Evolutionary conservation across 2,329 filamentous ascomycete genomes (phyloP).

Genomic region (Sporothrix pseudoabietina): DNA sequence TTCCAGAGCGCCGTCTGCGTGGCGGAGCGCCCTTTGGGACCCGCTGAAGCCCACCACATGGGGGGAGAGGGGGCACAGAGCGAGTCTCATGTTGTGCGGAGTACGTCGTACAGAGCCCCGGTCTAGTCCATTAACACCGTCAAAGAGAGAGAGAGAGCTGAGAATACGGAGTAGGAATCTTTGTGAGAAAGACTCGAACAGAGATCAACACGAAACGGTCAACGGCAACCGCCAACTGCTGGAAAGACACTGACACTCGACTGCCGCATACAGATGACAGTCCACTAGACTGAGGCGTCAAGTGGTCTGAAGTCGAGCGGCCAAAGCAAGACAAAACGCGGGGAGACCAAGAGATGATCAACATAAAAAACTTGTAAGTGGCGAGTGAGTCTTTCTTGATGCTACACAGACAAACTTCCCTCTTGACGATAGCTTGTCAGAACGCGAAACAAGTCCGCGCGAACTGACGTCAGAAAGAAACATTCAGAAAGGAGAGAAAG

Average conservation of each 20-base stretch:
- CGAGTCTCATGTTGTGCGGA: neutral
- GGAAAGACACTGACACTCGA: neutral
- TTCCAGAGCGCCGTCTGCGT: slow-evolving; percentile 3
- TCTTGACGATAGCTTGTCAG: neutral
- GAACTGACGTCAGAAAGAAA: neutral
- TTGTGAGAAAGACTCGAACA: neutral
- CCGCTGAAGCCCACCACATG: slow-evolving; percentile 8
- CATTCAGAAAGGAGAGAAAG: slow-evolving; percentile 3
- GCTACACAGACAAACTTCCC: neutral
- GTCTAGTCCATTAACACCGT: neutral
- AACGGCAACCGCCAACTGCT: neutral
- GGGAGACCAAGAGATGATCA: neutral
- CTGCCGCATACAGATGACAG: neutral
- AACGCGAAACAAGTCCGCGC: neutral
- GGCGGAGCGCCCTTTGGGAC: slow-evolving; percentile 19
- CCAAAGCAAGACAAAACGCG: slow-evolving; percentile 8
- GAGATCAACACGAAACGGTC: neutral
- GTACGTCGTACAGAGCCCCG: neutral
- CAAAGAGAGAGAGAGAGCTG: neutral
- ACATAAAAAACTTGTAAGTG: neutral
- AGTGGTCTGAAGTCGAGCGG: neutral
- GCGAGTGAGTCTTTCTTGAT: too few relatives aligned
- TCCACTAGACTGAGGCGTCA: neutral
- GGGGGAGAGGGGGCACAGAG: neutral
- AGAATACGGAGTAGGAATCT: too few relatives aligned